A percentile compares a stretch with the other conserved stretches of the same genome.
Conservation (phyloP, 108 stramenopile genomes). For the Pseudonitzschia delicatissima region DNA sequence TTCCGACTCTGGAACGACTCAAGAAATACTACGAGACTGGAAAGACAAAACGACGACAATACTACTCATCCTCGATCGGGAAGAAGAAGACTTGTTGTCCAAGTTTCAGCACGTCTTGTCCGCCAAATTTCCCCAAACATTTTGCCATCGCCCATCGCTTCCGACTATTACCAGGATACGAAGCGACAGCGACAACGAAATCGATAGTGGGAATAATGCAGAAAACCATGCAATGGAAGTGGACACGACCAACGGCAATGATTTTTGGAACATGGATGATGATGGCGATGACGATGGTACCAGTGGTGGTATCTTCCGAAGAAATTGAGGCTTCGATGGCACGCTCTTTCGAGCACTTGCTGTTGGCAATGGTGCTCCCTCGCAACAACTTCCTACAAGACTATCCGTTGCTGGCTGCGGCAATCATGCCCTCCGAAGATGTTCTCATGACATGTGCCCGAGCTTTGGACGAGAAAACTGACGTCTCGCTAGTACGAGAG, state of each 20-base stretch:
- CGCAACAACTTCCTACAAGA: conserved; percentile 12
- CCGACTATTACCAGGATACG: background rate
- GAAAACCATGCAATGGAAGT: conserved; percentile 5
- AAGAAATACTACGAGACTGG: conserved; percentile 18
- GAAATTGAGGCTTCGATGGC: conserved; percentile 63
- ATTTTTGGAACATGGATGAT: conserved; percentile 8
- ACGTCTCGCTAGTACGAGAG: conserved; percentile 84
- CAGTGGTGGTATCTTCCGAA: conserved; percentile 59
- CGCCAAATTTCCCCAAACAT: conserved; percentile 23
- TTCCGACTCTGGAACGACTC: conserved; percentile 39
- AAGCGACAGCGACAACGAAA: background rate
- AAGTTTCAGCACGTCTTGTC: conserved; percentile 17
- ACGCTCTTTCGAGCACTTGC: conserved; percentile 24
- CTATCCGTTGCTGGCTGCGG: conserved; percentile 78
- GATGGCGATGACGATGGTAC: conserved; percentile 34
- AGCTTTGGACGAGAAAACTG: conserved; percentile 63
- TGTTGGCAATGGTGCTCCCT: background rate
- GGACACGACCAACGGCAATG: background rate
- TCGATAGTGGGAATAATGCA: background rate
- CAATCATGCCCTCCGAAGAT: conserved; percentile 71
- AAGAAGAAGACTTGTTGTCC: background rate
- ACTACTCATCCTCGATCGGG: background rate
- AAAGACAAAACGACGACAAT: conserved; percentile 18
- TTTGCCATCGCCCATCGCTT: background rate
- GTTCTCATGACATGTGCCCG: conserved; percentile 83